A percentile compares a stretch with the other conserved stretches of the same genome.
These are phyloP conservation scores for Paramecium octaurelia DNA, from an alignment of 73 alveolate genomes.

Conservation along the genomic window DNA sequence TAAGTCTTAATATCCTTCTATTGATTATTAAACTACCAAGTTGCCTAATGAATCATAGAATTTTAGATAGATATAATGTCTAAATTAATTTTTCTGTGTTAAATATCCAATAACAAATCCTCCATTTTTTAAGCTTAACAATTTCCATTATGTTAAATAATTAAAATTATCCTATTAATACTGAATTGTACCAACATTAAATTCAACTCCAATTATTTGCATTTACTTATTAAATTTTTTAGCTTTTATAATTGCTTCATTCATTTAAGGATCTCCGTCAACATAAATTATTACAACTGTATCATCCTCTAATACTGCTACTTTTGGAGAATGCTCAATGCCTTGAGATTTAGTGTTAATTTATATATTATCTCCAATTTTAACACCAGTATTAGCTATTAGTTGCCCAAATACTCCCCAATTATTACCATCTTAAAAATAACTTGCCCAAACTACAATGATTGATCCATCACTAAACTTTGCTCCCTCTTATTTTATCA, in stretches of 20 bases:
- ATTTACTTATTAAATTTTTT: not conserved
- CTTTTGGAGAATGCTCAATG: not conserved
- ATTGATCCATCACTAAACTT: not conserved
- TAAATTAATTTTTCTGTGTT: too few relatives aligned
- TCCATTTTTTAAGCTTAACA: not conserved
- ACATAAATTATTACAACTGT: not conserved
- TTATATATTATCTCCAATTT: not conserved
- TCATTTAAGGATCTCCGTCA: not conserved
- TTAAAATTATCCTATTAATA: not conserved
- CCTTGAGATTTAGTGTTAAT: not conserved
- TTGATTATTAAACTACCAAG: not conserved
- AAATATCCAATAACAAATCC: not conserved
- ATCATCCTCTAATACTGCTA: not conserved
- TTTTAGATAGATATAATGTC: not conserved
- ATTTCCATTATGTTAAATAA: not conserved
- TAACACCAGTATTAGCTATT: not conserved
- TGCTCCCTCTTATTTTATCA: not conserved
- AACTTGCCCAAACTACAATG: not conserved
- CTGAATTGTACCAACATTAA: not conserved
- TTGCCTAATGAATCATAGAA: not conserved
- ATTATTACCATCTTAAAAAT: not conserved
- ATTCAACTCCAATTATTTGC: not conserved
- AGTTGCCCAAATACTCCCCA: not conserved
- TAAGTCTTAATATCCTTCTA: not conserved
- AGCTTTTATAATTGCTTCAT: not conserved